These are phyloP conservation scores for Platanthera guangdongensis DNA, from an alignment of 106 monocot species.

Conservation along the genomic window DNA sequence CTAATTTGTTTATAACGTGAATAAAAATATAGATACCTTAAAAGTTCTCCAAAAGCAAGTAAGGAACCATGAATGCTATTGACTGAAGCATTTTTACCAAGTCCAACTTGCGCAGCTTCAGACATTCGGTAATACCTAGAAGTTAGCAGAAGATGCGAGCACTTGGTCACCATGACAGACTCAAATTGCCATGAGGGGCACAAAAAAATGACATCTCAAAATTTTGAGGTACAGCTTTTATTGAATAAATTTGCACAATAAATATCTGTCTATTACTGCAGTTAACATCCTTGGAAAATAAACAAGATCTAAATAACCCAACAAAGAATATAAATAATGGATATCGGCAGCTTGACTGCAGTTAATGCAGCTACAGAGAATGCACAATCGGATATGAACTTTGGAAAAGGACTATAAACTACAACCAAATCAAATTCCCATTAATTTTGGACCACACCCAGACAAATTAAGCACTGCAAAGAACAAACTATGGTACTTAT, in stretches of 20 bases:
- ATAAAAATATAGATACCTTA: constrained; percentile 28
- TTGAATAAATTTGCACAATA: not conserved
- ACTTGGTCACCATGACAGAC: not conserved
- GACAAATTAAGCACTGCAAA: not conserved
- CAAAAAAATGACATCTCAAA: not conserved
- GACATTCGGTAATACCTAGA: constrained; percentile 72
- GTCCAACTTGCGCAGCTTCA: constrained; percentile 72
- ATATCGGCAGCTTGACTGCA: not conserved
- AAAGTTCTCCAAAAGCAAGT: constrained; percentile 71
- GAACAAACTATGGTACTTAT: not conserved
- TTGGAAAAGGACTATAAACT: not conserved
- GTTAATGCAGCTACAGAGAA: not conserved
- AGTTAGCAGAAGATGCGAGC: not conserved
- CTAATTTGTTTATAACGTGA: not conserved
- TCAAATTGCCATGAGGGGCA: not conserved
- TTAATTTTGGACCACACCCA: not conserved
- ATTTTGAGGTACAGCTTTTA: not conserved
- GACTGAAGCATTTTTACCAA: constrained; percentile 66
- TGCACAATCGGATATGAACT: not conserved
- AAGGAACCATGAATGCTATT: constrained; percentile 71
- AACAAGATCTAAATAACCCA: too few relatives aligned
- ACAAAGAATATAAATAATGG: not conserved
- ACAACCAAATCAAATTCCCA: not conserved
- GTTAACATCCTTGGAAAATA: not conserved
- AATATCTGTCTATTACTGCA: not conserved